A percentile compares a stretch with the other conserved stretches of the same genome.
phyloP scores from a whole-genome alignment of 257 asterid genomes.

The Solanum medicagineum region DNA sequence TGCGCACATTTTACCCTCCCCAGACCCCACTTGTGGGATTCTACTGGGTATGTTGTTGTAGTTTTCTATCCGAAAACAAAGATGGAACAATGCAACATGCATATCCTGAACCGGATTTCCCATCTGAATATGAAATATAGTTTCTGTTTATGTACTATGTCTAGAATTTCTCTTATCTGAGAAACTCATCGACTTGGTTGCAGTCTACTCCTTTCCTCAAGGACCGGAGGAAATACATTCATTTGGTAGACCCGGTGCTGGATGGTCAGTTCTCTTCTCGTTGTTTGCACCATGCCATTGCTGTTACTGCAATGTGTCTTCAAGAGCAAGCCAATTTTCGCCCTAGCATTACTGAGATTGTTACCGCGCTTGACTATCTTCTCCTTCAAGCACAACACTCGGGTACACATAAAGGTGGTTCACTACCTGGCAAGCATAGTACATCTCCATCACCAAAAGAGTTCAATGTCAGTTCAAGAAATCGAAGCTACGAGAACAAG shows the following conservation, averaged over 20 bases:
- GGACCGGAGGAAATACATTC: constrained; percentile 44
- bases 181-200: not conserved
- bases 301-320: constrained; percentile 82
- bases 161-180: not conserved
- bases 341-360: constrained; percentile 58
- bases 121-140: not conserved
- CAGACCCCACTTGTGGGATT: no score
- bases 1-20: no score
- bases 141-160: not conserved
- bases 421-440: constrained; percentile 16
- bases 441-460: constrained; percentile 27
- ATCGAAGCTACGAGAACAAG: not conserved
- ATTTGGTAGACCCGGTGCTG: constrained; percentile 59
- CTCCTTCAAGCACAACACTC: constrained; percentile 34
- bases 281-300: constrained; percentile 62
- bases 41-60: no score
- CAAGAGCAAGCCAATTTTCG: constrained; percentile 73
- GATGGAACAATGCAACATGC: not conserved
- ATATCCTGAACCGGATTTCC: not conserved
- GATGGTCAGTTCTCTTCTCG: constrained; percentile 48
- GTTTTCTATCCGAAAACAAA: not conserved
- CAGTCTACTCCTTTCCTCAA: constrained; percentile 64
- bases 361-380: constrained; percentile 67
- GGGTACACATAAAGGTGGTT: constrained; percentile 14
- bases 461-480: constrained; percentile 8